Conservation (phyloP, 2,329 filamentous ascomycete species). For the Aspergillus costaricaensis region DNA sequence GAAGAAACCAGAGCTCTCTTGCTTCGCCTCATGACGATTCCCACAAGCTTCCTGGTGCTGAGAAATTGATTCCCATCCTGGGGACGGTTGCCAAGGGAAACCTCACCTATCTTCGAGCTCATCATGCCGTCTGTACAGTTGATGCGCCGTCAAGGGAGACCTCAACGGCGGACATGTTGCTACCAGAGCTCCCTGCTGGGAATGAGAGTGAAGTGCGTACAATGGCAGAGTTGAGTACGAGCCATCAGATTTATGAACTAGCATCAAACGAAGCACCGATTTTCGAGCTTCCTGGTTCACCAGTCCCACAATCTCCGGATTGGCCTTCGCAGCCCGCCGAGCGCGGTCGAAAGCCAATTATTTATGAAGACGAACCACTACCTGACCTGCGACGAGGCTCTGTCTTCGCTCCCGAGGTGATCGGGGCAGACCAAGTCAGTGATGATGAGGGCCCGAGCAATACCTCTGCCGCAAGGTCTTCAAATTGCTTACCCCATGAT, state of each 20-base stretch:
- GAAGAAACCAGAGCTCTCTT: constrained; percentile 14
- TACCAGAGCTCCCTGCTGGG: constrained; percentile 37
- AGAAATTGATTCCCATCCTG: constrained; percentile 57
- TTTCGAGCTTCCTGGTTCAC: constrained; percentile 45
- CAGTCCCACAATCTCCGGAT: constrained; percentile 15
- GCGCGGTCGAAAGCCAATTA: neutral
- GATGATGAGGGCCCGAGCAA: neutral
- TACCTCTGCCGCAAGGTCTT: neutral
- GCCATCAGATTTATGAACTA: constrained; percentile 38
- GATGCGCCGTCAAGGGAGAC: constrained; percentile 39
- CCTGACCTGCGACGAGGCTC: constrained; percentile 42
- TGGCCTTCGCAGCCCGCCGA: neutral
- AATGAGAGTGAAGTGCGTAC: constrained; percentile 32
- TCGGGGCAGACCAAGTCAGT: constrained; percentile 24
- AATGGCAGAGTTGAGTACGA: constrained; percentile 32
- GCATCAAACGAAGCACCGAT: constrained; percentile 31
- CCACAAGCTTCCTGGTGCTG: constrained; percentile 50
- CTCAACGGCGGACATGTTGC: constrained; percentile 25
- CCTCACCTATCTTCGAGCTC: constrained; percentile 57
- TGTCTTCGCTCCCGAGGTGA: constrained; percentile 50
- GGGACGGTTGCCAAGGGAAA: constrained; percentile 49
- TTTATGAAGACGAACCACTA: constrained; percentile 36
- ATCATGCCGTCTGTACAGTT: constrained; percentile 57
- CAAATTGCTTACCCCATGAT: neutral
- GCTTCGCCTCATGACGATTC: constrained; percentile 13